Evolutionary conservation across 164 flowering plant genomes (phyloP), one percentile per base, ranked within the genome.

Genomic region (Warburgia ugandensis): DNA sequence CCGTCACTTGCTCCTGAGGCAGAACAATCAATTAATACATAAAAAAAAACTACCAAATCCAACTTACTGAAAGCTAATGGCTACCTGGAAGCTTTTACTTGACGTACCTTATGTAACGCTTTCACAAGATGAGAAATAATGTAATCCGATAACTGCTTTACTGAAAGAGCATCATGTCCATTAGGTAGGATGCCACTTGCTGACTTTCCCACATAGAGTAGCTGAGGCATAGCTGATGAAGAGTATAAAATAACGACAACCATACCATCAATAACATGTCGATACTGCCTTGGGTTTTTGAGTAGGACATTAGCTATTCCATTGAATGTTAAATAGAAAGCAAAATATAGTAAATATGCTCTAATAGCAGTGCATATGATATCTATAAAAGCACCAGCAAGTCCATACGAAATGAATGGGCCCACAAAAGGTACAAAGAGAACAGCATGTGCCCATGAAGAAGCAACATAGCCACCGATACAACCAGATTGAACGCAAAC

Each of bases 1-100:
- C 91, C 1, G 84, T 72, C 42, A 80, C 86, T 31, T 80, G 91
- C 52, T 83, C 91, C 91, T 83, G 73, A 53, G 65, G n/a, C 19
- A 3, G 48, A 48, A 40, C 32, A 16, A 31, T 41, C 13, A 45
- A 45, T 6, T 7, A 29, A 36, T 27, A 39, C 44, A 38, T 20
- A 43, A 63, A 16, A 45, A 17, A 35, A 35, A 9, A 25, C 3
- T 26, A 11, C n/a, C 12, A 6, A 45, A 16, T 10, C 45, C 1
- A 43, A 43, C 37, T 42, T 16, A 25, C 39, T 26, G 29, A 47
- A 16, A 19, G 11, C 26, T 6, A 9, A 28, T 48, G 40, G 20
- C 5, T 32, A 32, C 13, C 27, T 7, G 17, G 19, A 35, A 23
- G 4, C 12, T 39, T 4, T 21, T 16, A 39, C n/a, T n/a, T n/a